Evolutionary conservation across 2,329 filamentous ascomycete species (phyloP).

Genomic region (Diaporthe sp.): DNA sequence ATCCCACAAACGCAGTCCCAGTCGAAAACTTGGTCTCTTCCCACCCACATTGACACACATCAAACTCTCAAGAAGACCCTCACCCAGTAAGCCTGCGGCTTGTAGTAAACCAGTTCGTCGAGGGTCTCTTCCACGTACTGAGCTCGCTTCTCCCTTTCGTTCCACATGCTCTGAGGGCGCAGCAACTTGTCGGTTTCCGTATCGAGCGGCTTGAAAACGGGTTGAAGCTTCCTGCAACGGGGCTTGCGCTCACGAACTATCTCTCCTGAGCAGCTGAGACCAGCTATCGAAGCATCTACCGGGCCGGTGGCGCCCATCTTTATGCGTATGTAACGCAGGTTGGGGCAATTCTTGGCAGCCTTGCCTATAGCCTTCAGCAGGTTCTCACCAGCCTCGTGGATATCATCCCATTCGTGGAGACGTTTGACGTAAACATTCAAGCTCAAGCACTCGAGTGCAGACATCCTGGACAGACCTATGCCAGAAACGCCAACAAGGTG

Average conservation of each 20-base stretch:
- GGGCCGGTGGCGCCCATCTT: background rate
- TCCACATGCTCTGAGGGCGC: background rate
- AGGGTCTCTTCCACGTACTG: background rate
- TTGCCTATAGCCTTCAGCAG: background rate
- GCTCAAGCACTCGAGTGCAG: background rate
- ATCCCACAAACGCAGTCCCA: too few relatives aligned
- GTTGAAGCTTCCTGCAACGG: background rate
- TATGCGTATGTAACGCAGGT: background rate
- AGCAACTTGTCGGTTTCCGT: background rate
- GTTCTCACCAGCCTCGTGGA: background rate
- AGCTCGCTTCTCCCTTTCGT: background rate
- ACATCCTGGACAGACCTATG: background rate
- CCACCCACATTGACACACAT: too few relatives aligned
- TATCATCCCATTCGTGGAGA: background rate
- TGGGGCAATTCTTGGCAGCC: background rate
- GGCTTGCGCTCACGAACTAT: background rate
- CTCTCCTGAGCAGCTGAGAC: background rate
- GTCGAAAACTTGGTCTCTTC: too few relatives aligned
- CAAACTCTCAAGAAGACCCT: too few relatives aligned
- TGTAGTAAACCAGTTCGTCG: background rate
- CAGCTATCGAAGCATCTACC: background rate
- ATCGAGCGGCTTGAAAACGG: background rate
- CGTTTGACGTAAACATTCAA: background rate
- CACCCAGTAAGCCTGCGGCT: background rate
- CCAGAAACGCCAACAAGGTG: background rate